Evolutionary conservation across 2,329 filamentous ascomycete species (phyloP), one percentile per base, ranked within the genome.

Genomic region (Verticillium klebahnii): DNA sequence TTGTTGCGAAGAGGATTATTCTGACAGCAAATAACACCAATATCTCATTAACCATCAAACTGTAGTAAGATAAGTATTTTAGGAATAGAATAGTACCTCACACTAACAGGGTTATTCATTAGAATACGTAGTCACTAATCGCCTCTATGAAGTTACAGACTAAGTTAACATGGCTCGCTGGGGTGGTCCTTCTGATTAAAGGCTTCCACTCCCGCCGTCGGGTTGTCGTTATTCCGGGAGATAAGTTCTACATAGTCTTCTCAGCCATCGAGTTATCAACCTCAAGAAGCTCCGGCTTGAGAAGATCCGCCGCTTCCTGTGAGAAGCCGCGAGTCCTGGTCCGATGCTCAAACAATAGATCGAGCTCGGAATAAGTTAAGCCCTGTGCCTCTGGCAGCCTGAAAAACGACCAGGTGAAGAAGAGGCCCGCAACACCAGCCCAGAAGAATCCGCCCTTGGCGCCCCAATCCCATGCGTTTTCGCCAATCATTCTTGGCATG

Each of bases 331-430:
- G 29, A 14, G 55, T 57, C 55, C 32, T 57, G n/a, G 58, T 59
- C 31, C 23, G 19, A 40, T 67, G 65, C 61, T 70, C 66, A 58
- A 74, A 75, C 0, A 74, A 61, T 8, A 72, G 56, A 57, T 74
- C 71, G 32, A 74, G 58, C 63, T 74, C 71, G 3, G 66, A 66
- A 60, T 68, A 70, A 0, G 67, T 72, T 15, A 69, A 63, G 8
- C 65, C 72, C 63, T 69, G 72, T 1, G 70, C 67, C 61, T 75
- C 73, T 7, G 79, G 79, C 14, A 80, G 67, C 56, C 75, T 76
- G 64, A 79, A 79, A 64, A 71, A 80, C 3, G 78, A 74, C 71
- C 80, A 84, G 2, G 74, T 63, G 0, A 78, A 67, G 23, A 77
- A 77, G 1, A 74, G 39, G 17, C 80, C 67, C 64, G 77, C 75